Evolutionary conservation across 1,284 basidiomycete species (phyloP).

Genomic region (Chiua sp.): DNA sequence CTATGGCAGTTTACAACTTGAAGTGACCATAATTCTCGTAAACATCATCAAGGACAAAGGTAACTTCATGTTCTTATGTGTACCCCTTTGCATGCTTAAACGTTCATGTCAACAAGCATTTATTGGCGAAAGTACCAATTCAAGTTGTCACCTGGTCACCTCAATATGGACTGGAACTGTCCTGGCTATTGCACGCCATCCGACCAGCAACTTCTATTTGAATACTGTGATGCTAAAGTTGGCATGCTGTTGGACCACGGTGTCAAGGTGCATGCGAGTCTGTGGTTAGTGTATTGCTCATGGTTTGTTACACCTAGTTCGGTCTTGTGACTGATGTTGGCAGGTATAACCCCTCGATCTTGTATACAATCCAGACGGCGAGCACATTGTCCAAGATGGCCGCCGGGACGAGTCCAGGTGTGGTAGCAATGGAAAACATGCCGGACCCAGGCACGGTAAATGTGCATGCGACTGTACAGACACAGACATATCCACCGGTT

Average conservation of each 20-base stretch:
- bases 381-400: conserved; percentile 83
- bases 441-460: neutral
- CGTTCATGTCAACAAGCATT: conserved; percentile 82
- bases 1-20: conserved; percentile 85
- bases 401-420: conserved; percentile 25
- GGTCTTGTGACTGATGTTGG: conserved; percentile 91
- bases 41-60: conserved; percentile 72
- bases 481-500: neutral
- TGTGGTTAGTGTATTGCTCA: too few relatives aligned
- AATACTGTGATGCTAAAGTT: conserved; percentile 83
- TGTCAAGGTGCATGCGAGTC: conserved; percentile 65
- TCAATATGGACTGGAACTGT: conserved; percentile 83
- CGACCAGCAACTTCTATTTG: conserved; percentile 91
- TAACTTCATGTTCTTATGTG: conserved; percentile 25
- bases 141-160: neutral
- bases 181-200: conserved; percentile 88
- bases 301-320: conserved; percentile 51
- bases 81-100: neutral
- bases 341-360: conserved; percentile 83
- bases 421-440: conserved; percentile 5
- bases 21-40: conserved; percentile 81
- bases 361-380: conserved; percentile 81
- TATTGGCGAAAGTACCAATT: conserved; percentile 62
- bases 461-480: neutral
- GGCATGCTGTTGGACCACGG: conserved; percentile 80